These are phyloP conservation scores for Turritis glabra DNA, from an alignment of 345 rosid species.

Conservation along the genomic window DNA sequence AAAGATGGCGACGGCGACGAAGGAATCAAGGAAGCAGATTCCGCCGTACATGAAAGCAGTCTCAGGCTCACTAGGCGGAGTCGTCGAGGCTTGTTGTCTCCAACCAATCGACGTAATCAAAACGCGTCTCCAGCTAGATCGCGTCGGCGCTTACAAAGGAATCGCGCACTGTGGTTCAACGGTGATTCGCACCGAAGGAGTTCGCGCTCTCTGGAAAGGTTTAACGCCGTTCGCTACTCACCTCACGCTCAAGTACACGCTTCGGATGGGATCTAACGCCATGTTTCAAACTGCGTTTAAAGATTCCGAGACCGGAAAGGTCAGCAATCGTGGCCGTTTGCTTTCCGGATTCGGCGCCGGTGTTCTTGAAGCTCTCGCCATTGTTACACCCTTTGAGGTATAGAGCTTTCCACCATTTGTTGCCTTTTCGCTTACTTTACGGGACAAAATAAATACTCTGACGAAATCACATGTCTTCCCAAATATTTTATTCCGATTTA, in stretches of 20 bases:
- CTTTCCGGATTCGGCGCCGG: conserved; percentile 94
- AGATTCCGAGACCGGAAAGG: conserved; percentile 72
- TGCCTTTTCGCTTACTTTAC: background rate
- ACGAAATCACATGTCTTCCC: background rate
- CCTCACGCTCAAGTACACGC: conserved; percentile 82
- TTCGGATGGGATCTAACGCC: conserved; percentile 94
- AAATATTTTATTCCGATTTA: background rate
- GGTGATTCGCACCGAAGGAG: conserved; percentile 67
- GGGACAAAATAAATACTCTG: background rate
- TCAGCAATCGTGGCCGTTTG: conserved; percentile 60
- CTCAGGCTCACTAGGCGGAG: conserved; percentile 87
- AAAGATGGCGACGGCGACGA: conserved; percentile 17
- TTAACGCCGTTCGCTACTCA: conserved; percentile 96
- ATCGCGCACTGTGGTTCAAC: conserved; percentile 80
- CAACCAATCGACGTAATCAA: conserved; percentile 97
- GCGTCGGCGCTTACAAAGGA: conserved; percentile 65
- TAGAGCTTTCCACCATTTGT: background rate
- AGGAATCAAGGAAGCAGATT: conserved; percentile 34
- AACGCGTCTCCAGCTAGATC: conserved; percentile 88
- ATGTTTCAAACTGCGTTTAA: conserved; percentile 70
- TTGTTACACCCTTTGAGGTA: conserved; percentile 97
- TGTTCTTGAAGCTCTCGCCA: conserved; percentile 88
- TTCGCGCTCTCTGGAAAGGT: conserved; percentile 91
- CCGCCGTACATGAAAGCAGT: conserved; percentile 93
- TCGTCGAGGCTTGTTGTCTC: conserved; percentile 84